Conservation (phyloP, 441 rosid genomes). For the Melastoma candidum region DNA sequence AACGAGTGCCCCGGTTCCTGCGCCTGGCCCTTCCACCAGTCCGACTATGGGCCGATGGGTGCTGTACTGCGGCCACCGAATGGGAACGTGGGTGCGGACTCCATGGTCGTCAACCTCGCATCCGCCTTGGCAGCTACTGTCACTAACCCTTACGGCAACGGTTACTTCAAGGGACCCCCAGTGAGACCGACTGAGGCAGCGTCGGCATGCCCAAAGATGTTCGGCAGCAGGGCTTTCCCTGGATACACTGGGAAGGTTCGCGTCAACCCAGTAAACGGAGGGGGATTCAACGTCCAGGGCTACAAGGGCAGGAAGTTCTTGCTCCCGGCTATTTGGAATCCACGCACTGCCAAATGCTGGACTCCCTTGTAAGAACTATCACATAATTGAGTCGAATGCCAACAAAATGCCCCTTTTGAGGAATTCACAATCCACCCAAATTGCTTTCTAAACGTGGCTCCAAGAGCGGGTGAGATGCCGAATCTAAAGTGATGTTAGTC, state of each 20-base stretch:
- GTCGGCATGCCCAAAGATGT: slow-evolving; percentile 5
- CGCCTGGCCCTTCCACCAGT: slow-evolving; percentile 52
- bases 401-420: no score
- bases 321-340: slow-evolving; percentile 55
- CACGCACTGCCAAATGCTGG: slow-evolving; percentile 27
- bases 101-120: slow-evolving; percentile 47
- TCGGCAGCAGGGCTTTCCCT: slow-evolving; percentile 5
- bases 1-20: slow-evolving; percentile 51
- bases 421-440: no score
- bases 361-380: slow-evolving; percentile 17
- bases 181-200: neutral
- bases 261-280: slow-evolving; percentile 32
- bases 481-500: no score
- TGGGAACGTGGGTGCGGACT: slow-evolving; percentile 44
- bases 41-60: slow-evolving; percentile 32
- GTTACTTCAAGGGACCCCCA: slow-evolving; percentile 11
- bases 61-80: slow-evolving; percentile 41
- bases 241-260: slow-evolving; percentile 16
- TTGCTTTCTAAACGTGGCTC: no score
- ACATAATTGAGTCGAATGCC: no score
- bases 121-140: slow-evolving; percentile 34
- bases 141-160: slow-evolving; percentile 28
- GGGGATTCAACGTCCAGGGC: slow-evolving; percentile 43
- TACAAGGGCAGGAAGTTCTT: slow-evolving; percentile 35
- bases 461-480: no score